These are phyloP conservation scores for Colletotrichum melonis DNA, from an alignment of 2,329 filamentous ascomycete genomes.

Conservation along the genomic window DNA sequence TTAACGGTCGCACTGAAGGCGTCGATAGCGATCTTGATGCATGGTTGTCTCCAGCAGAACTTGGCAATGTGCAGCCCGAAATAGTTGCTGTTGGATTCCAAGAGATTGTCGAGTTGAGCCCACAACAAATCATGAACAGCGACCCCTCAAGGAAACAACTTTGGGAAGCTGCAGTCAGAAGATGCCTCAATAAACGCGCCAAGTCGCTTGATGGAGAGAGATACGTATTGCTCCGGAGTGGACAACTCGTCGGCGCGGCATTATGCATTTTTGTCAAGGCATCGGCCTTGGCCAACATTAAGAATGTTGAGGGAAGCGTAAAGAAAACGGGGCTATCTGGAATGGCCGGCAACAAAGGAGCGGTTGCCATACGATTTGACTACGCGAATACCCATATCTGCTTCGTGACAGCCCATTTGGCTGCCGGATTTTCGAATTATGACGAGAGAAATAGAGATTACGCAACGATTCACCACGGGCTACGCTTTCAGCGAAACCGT, in stretches of 20 bases:
- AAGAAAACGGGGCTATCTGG: conserved; percentile 97
- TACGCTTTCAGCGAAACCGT: conserved; percentile 91
- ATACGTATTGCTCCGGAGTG: conserved; percentile 90
- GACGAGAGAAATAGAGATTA: conserved; percentile 97
- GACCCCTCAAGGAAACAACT: conserved; percentile 86
- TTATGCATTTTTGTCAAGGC: conserved; percentile 91
- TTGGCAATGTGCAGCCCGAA: conserved; percentile 76
- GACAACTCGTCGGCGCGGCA: conserved; percentile 93
- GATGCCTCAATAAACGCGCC: conserved; percentile 79
- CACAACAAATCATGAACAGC: conserved; percentile 99
- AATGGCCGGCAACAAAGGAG: conserved; percentile 98
- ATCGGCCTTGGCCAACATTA: conserved; percentile 82
- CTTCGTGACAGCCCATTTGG: conserved; percentile 95
- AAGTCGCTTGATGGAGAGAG: conserved; percentile 74
- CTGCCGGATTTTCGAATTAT: conserved; percentile 95
- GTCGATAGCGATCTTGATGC: conserved; percentile 82
- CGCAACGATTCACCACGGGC: conserved; percentile 84
- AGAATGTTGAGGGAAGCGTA: conserved; percentile 95
- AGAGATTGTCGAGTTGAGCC: conserved; percentile 97
- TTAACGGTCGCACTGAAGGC: conserved; percentile 88
- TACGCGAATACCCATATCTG: conserved; percentile 93
- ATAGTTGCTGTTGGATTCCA: conserved; percentile 95
- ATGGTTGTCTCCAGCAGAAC: conserved; percentile 80
- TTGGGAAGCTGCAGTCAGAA: conserved; percentile 87
- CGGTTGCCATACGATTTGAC: conserved; percentile 95